A percentile compares a stretch with the other conserved stretches of the same genome.
Conservation (phyloP, 1,139 yeast species). For the Nakaseomyces sp. region DNA sequence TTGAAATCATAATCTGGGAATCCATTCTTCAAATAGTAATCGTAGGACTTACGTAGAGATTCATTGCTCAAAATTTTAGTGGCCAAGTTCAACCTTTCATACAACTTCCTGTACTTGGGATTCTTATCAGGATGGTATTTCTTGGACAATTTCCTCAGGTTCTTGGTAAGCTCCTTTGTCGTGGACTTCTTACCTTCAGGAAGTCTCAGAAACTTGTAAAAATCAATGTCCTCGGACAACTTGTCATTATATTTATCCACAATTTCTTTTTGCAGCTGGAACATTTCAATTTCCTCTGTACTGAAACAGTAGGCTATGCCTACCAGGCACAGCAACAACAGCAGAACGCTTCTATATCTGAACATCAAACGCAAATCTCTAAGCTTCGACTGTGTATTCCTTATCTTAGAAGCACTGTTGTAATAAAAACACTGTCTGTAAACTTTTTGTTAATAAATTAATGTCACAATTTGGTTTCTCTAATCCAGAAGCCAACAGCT, state of each 20-base stretch:
- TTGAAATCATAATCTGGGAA: slow-evolving; percentile 75
- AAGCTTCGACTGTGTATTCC: too few relatives aligned
- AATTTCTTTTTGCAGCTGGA: slow-evolving; percentile 61
- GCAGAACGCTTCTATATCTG: background rate
- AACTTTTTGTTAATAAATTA: too few relatives aligned
- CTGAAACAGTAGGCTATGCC: slow-evolving; percentile 27
- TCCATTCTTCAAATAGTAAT: slow-evolving; percentile 73
- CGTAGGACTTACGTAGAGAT: slow-evolving; percentile 64
- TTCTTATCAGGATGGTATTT: slow-evolving; percentile 79
- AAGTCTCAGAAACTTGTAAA: slow-evolving; percentile 60
- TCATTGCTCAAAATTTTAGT: slow-evolving; percentile 63
- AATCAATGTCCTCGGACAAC: slow-evolving; percentile 35
- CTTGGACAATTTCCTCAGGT: slow-evolving; percentile 64
- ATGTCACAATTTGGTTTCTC: too few relatives aligned
- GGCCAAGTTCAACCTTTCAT: slow-evolving; percentile 65
- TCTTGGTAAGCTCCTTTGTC: slow-evolving; percentile 57
- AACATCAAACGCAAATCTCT: too few relatives aligned
- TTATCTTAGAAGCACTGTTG: too few relatives aligned
- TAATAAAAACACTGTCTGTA: too few relatives aligned
- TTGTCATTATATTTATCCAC: slow-evolving; percentile 54
- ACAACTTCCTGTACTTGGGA: slow-evolving; percentile 36
- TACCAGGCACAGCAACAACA: background rate
- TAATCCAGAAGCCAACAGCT: too few relatives aligned
- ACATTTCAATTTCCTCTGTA: slow-evolving; percentile 70
- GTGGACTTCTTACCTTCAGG: slow-evolving; percentile 39